A percentile compares a stretch with the other conserved stretches of the same genome.
Conservation (phyloP, 2,329 filamentous ascomycete species). For the Alternaria tenuissima region DNA sequence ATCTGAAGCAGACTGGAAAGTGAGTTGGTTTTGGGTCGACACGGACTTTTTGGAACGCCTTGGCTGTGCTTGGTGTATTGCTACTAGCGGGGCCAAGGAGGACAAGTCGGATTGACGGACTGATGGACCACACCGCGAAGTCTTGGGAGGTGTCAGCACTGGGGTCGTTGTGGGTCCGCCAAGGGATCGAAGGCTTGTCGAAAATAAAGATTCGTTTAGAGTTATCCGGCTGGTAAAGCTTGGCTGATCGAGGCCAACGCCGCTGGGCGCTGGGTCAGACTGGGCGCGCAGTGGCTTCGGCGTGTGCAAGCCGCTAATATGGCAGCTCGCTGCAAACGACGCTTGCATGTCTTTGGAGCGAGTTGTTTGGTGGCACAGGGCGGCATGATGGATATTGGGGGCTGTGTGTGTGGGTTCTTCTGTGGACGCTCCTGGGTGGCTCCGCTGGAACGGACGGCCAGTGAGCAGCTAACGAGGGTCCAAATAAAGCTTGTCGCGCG, state of each 20-base stretch:
- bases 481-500: conserved; percentile 51
- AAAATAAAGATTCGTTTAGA: conserved; percentile 45
- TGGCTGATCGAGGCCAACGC: conserved; percentile 35
- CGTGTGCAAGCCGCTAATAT: background rate
- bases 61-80: conserved; percentile 31
- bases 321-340: background rate
- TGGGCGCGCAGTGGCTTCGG: conserved; percentile 24
- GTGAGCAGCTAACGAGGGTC: conserved; percentile 40
- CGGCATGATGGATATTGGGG: conserved; percentile 5
- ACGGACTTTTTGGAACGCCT: conserved; percentile 26
- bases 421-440: conserved; percentile 2
- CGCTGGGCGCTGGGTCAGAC: conserved; percentile 26
- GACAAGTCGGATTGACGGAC: conserved; percentile 39
- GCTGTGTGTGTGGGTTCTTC: background rate
- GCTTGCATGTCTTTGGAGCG: background rate
- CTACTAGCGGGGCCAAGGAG: conserved; percentile 29
- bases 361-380: background rate
- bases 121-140: conserved; percentile 19
- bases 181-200: conserved; percentile 48
- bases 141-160: conserved; percentile 40
- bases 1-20: conserved; percentile 6
- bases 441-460: conserved; percentile 26
- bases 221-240: conserved; percentile 42
- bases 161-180: conserved; percentile 30
- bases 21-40: conserved; percentile 18